These are phyloP conservation scores for Hirschioporus abietinus DNA, from an alignment of 768 basidiomycete species.

Conservation along the genomic window DNA sequence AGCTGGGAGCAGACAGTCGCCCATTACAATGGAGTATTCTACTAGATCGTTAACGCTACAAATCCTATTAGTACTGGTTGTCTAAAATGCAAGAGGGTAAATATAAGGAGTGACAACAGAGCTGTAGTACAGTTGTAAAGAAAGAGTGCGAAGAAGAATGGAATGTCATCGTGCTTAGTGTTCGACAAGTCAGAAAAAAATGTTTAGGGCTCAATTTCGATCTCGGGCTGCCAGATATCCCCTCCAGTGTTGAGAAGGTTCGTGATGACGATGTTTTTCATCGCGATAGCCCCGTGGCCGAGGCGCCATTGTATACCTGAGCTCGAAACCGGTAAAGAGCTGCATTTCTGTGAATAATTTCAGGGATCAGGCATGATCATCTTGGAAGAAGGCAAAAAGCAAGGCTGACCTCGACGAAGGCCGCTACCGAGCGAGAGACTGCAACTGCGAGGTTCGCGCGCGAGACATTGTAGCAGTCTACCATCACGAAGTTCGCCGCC, in stretches of 20 bases:
- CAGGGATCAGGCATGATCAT: neutral
- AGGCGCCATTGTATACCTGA: neutral
- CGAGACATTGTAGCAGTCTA: neutral
- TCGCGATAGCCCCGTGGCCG: neutral
- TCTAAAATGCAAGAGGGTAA: too few relatives aligned
- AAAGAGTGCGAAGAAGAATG: neutral
- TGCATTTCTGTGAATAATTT: neutral
- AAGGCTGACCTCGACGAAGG: neutral
- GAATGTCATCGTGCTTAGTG: neutral
- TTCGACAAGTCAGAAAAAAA: neutral
- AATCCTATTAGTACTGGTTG: too few relatives aligned
- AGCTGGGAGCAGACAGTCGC: too few relatives aligned
- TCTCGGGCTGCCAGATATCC: neutral
- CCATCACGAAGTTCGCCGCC: neutral
- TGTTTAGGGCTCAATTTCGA: neutral
- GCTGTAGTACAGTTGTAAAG: too few relatives aligned
- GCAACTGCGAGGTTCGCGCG: neutral
- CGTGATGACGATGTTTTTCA: neutral
- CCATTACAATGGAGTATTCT: too few relatives aligned
- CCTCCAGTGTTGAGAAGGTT: neutral
- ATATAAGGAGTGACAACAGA: too few relatives aligned
- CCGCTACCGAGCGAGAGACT: neutral
- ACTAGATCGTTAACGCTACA: too few relatives aligned
- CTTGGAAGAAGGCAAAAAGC: neutral
- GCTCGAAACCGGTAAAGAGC: neutral